Evolutionary conservation across 345 rosid species (phyloP).

Genomic region (Murraya paniculata): DNA sequence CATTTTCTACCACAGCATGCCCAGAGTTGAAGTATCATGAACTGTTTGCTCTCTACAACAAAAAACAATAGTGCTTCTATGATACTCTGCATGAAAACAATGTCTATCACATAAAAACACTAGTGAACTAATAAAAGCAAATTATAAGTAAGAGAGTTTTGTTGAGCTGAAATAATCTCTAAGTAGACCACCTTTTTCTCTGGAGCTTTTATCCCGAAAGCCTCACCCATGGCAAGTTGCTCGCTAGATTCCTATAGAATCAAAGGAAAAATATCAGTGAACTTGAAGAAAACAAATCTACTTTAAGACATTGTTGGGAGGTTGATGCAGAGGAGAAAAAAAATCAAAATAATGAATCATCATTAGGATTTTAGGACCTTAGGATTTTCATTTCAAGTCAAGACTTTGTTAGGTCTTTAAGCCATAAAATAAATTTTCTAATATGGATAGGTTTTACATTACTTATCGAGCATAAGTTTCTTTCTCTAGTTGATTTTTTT

Average conservation of each 20-base stretch:
- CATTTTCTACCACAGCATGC: background rate
- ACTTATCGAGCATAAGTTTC: background rate
- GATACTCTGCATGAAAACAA: background rate
- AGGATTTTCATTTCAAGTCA: too few species aligned
- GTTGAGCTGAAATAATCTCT: background rate
- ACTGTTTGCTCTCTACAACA: background rate
- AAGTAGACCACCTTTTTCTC: constrained; percentile 60
- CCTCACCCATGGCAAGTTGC: constrained; percentile 94
- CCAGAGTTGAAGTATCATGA: background rate
- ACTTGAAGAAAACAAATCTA: background rate
- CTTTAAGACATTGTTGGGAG: background rate
- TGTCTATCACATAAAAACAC: background rate
- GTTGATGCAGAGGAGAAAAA: too few species aligned
- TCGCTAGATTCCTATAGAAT: constrained; percentile 73
- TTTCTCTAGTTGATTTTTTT: too few species aligned
- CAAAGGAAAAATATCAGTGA: background rate
- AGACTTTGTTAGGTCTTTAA: too few species aligned
- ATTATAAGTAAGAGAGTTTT: background rate
- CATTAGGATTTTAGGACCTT: too few species aligned
- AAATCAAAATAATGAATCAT: too few species aligned
- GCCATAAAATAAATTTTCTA: too few species aligned
- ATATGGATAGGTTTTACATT: background rate
- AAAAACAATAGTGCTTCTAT: background rate
- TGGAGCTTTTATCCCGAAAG: constrained; percentile 90
- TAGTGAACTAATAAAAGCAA: background rate